Conservation (phyloP, 768 basidiomycete genomes). For the Holtermannia corniformis region DNA sequence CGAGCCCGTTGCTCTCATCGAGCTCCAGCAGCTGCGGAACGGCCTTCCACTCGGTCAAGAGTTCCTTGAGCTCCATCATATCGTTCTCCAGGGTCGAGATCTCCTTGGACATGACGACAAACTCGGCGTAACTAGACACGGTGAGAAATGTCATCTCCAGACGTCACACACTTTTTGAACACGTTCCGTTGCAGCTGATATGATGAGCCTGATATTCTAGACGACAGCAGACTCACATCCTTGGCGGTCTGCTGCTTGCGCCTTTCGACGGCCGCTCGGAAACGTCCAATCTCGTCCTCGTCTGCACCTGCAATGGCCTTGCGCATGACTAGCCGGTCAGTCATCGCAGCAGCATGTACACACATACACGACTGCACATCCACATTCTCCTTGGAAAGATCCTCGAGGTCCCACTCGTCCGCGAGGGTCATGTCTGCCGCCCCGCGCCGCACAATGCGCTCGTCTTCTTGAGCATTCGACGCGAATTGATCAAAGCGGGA, state of each 20-base stretch:
- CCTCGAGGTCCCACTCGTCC: conserved; percentile 48
- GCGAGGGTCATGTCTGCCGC: conserved; percentile 43
- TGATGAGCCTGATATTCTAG: conserved; percentile 65
- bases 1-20: conserved; percentile 51
- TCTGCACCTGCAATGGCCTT: conserved; percentile 37
- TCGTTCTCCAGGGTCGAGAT: conserved; percentile 93
- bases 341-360: conserved; percentile 3
- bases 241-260: conserved; percentile 80
- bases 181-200: conserved; percentile 67
- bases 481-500: conserved; percentile 40
- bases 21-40: conserved; percentile 90
- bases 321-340: conserved; percentile 24
- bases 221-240: conserved; percentile 46
- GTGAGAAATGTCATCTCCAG: neutral
- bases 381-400: conserved; percentile 68
- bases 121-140: conserved; percentile 81
- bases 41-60: conserved; percentile 86
- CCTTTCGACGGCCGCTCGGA: conserved; percentile 46
- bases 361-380: conserved; percentile 79
- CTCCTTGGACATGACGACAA: conserved; percentile 93
- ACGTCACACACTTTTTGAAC: conserved; percentile 67
- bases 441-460: conserved; percentile 50
- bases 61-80: conserved; percentile 91
- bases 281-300: conserved; percentile 41
- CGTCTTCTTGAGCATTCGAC: conserved; percentile 44